Evolutionary conservation across 352 stramenopile genomes (phyloP), one percentile per base, ranked within the genome.

Genomic region (Globisporangium paddicum): DNA sequence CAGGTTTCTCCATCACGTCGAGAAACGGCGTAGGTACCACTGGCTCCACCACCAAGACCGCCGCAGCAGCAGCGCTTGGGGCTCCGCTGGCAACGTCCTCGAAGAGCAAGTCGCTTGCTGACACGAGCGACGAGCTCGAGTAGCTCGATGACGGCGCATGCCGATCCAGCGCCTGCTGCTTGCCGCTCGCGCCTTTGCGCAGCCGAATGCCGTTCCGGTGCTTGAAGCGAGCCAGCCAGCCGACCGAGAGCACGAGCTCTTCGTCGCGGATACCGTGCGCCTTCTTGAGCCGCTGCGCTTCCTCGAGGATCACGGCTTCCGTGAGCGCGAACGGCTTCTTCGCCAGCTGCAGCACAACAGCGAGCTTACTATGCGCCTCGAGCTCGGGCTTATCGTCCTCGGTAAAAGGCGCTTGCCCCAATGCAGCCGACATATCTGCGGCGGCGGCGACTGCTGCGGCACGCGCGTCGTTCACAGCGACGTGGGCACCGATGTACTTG

Each of bases 141-240:
- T 49, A 35, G 35, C 51, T 35, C 34, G 25, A 44, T 28, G 53
- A 42, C 41, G 48, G 11, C 23, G 26, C 46, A 26, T 51, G 14
- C 18, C 0, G 7, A 44, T 21, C 28, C 3, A 32, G n/a, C 26
- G 37, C 37, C 34, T 49, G 11, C 58, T 69, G 42, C 21, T 73
- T 35, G 45, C 38, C 49, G n/a, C 56, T 59, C 8, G 56, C 47
- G 19, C 67, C 35, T 59, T 86, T 90, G 4, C 80, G 76, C 28
- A 90, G 62, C 18, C 78, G 74, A 58, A 90, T 90, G 30, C 76
- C 78, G 49, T 90, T 76, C 21, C 80, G 78, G 47, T 88, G 69
- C 60, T 90, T 90, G 58, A 90, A 89, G 2, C 81, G 65, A 19
- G 76, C 74, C 14, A 90, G 67, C 81, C 81, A 90, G 2, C 81